Base-by-base conservation (phyloP, 2,329 filamentous ascomycete genomes). In the Metarhizium sp. region DNA sequence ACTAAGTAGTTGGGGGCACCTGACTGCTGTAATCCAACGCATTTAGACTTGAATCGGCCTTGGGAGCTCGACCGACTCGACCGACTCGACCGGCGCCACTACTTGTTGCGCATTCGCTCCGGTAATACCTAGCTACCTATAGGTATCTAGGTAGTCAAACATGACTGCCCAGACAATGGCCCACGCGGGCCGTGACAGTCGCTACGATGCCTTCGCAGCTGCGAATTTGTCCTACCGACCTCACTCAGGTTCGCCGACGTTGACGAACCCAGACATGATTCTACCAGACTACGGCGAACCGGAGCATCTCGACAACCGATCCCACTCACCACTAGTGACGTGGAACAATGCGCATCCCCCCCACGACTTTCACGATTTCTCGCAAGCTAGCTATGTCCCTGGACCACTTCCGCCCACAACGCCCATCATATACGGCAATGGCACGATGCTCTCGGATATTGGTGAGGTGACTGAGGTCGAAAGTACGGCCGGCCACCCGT, bases 231-330 rank as follows among this genome's bases (percentile, higher is more conserved):
- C 70, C 40, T 77, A 79, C 62, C 70, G 74, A 18, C 67, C 77
- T 48, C 71, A 77, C 56, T 85, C 87, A 60, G 84, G 83, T 13
- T 95, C 90, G 57, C 92, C 92, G 50, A 95, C 92, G 2, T 76
- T 96, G 64, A 95, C 90, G 55, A 95, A 96, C 70, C 90, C 91
- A 53, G 92, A 95, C 69, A 92, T 96, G 90, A 95, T 96, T 64
- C 75, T 96, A 53, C 92, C 92, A 58, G 85, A 87, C 67, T 84
- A 86, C 65, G 81, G 84, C 60, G 78, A 78, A 68, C 67, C 80
- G 68, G 71, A 79, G 66, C 75, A 78, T 67, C 73, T 78, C 66
- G 72, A 81, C 68, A 66, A 75, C 64, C 71, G 72, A 65, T 73
- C 78, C 56, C 77, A 78, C 58, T 75, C 78, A 63, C 72, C 76